Evolutionary conservation across 345 rosid genomes (phyloP).

Genomic region (Jatropha curcas): DNA sequence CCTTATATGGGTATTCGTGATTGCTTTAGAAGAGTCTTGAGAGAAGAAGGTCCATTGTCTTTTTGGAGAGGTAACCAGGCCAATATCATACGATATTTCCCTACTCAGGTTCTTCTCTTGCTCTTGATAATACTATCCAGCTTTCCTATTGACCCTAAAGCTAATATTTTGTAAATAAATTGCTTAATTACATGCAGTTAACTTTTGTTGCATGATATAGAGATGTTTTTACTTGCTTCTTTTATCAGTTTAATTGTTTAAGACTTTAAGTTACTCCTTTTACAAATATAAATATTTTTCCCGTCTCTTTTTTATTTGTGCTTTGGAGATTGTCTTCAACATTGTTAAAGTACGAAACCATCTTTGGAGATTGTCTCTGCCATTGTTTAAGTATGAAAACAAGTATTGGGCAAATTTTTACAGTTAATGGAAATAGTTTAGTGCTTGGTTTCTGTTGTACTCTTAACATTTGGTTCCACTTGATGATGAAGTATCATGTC

Average conservation of each 20-base stretch:
- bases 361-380: background rate
- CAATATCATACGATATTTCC: slow-evolving; percentile 84
- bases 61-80: slow-evolving; percentile 98
- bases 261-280: too few species aligned
- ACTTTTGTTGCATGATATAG: background rate
- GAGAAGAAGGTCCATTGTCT: slow-evolving; percentile 78
- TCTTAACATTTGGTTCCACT: background rate
- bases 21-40: slow-evolving; percentile 71
- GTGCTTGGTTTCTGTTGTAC: too few species aligned
- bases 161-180: background rate
- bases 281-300: background rate
- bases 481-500: background rate
- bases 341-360: too few species aligned
- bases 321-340: too few species aligned
- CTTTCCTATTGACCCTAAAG: background rate
- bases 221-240: background rate
- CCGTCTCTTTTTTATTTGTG: too few species aligned
- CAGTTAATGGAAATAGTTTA: background rate
- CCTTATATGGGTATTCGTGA: slow-evolving; percentile 67
- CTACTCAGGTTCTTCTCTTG: slow-evolving; percentile 66
- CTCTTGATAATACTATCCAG: background rate
- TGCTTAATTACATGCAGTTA: background rate
- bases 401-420: background rate
- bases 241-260: slow-evolving; percentile 3
- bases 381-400: background rate